Conservation (phyloP, 495 filamentous ascomycete species). For the Hyaloscypha bicolor region DNA sequence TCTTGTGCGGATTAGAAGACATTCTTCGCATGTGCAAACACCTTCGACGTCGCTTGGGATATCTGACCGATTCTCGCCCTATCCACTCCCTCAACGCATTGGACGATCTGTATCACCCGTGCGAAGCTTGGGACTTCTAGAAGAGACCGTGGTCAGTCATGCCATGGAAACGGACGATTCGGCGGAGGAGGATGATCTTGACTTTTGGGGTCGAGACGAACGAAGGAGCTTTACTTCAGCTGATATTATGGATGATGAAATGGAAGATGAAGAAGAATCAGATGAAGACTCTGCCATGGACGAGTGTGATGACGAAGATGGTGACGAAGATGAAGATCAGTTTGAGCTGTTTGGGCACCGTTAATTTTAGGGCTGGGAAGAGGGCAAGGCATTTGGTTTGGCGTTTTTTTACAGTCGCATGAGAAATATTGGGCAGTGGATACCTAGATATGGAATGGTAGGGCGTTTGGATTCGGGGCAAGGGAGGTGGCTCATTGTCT, state of each 20-base stretch:
- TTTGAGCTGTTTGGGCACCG: constrained; percentile 76
- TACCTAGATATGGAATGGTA: background rate
- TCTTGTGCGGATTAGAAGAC: constrained; percentile 41
- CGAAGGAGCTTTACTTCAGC: constrained; percentile 34
- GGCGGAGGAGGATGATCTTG: constrained; percentile 54
- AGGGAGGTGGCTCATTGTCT: background rate
- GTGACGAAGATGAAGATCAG: constrained; percentile 57
- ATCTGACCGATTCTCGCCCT: constrained; percentile 38
- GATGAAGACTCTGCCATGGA: constrained; percentile 39
- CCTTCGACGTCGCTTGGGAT: constrained; percentile 42
- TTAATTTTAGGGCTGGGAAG: constrained; percentile 32
- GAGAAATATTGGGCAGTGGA: constrained; percentile 8
- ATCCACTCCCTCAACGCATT: constrained; percentile 34
- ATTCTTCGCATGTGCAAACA: constrained; percentile 39
- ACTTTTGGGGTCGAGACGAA: constrained; percentile 62
- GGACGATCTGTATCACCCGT: constrained; percentile 44
- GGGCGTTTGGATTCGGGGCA: background rate
- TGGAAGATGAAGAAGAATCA: constrained; percentile 51
- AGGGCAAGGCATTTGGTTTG: constrained; percentile 17
- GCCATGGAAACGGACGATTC: constrained; percentile 48
- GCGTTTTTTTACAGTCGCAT: constrained; percentile 11
- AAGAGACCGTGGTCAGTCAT: constrained; percentile 10
- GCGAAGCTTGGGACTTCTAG: constrained; percentile 20
- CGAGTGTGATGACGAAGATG: constrained; percentile 45
- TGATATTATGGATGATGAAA: constrained; percentile 46